These are phyloP conservation scores for Malania oleifera DNA, from an alignment of 164 flowering plant genomes.

Conservation along the genomic window DNA sequence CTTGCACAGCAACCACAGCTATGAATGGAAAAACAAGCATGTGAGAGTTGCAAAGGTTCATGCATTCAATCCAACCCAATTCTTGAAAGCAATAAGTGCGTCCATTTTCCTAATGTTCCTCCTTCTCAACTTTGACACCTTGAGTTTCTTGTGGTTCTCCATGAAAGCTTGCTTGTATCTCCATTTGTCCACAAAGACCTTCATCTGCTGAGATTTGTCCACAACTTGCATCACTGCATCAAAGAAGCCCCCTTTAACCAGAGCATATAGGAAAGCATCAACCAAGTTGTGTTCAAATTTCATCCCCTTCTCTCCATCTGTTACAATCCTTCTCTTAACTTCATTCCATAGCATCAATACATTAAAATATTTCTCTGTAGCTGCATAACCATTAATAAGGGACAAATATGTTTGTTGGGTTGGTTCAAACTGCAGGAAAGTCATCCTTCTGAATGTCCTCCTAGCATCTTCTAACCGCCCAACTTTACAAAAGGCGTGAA, in stretches of 20 bases:
- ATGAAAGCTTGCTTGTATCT: conserved; percentile 94
- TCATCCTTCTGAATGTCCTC: conserved; percentile 91
- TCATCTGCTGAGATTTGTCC: conserved; percentile 79
- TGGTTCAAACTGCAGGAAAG: conserved; percentile 71
- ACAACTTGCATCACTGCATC: conserved; percentile 97
- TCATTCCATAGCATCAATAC: conserved; percentile 89
- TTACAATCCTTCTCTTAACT: conserved; percentile 49
- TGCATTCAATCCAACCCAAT: conserved; percentile 82
- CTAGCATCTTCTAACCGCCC: conserved; percentile 88
- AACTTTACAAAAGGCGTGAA: conserved; percentile 88
- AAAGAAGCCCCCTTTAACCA: conserved; percentile 94
- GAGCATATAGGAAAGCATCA: conserved; percentile 85
- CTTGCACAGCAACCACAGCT: neutral
- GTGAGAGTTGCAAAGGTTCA: conserved; percentile 19
- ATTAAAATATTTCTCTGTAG: conserved; percentile 68
- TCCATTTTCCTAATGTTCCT: conserved; percentile 77
- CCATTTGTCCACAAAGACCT: conserved; percentile 93
- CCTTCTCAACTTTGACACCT: conserved; percentile 69
- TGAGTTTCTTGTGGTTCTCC: conserved; percentile 93
- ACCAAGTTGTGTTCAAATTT: conserved; percentile 62
- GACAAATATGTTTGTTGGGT: conserved; percentile 88
- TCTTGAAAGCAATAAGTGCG: conserved; percentile 80
- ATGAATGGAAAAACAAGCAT: neutral
- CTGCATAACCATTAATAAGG: conserved; percentile 72
- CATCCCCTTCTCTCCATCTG: conserved; percentile 38